A percentile compares a stretch with the other conserved stretches of the same genome.
Conservation (phyloP, 345 rosid species). For the Viola odorata region DNA sequence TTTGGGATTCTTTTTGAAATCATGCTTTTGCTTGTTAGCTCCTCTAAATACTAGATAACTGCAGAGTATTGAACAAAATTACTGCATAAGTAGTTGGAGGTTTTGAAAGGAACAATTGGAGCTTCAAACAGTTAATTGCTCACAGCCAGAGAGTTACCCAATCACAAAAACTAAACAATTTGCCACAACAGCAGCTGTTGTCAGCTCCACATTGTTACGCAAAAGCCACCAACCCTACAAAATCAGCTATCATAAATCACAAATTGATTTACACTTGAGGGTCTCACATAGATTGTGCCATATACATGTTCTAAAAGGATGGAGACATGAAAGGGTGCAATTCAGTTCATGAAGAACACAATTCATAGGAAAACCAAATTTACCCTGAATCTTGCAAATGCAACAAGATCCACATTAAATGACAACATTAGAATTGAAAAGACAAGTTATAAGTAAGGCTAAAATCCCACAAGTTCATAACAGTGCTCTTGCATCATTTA, state of each 20-base stretch:
- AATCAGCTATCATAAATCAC: neutral
- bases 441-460: no score
- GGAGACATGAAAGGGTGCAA: neutral
- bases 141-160: slow-evolving; percentile 47
- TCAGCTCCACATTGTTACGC: slow-evolving; percentile 64
- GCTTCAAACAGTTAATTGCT: slow-evolving; percentile 2
- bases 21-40: slow-evolving; percentile 89
- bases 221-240: slow-evolving; percentile 93
- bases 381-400: no score
- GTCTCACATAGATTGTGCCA: neutral
- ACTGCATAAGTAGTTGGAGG: neutral
- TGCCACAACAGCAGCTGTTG: slow-evolving; percentile 45
- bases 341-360: neutral
- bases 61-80: slow-evolving; percentile 11
- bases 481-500: neutral
- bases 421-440: no score
- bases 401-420: no score
- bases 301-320: neutral
- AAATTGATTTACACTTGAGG: slow-evolving; percentile 1
- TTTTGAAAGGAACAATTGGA: slow-evolving; percentile 1
- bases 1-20: slow-evolving; percentile 78
- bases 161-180: slow-evolving; percentile 59
- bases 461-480: neutral
- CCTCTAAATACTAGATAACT: slow-evolving; percentile 87
- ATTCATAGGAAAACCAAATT: no score